Percentiles rank a stretch among this genome's conserved stretches.
phyloP scores from a whole-genome alignment of 169 alveolate species.

The Fabrea salina region DNA sequence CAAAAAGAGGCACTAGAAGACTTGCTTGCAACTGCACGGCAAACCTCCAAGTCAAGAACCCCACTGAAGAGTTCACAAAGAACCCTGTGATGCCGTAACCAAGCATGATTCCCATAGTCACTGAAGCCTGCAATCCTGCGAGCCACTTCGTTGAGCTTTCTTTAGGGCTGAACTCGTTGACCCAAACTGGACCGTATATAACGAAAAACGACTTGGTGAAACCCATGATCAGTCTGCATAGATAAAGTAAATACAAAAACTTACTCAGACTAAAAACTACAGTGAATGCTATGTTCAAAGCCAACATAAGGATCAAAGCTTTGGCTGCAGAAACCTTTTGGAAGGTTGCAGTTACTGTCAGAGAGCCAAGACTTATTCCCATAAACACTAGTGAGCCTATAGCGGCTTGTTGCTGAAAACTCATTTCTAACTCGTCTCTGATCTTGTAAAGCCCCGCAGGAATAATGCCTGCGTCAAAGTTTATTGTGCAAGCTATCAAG shows the following conservation, averaged over 20 bases:
- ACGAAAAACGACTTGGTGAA: conserved; percentile 28
- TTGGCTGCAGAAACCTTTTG: conserved; percentile 14
- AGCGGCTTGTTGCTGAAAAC: conserved; percentile 52
- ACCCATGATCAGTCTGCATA: conserved; percentile 22
- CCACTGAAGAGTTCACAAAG: conserved; percentile 26
- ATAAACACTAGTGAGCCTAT: conserved; percentile 72
- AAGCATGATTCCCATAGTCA: conserved; percentile 67
- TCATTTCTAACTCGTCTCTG: conserved; percentile 38
- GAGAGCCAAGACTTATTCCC: conserved; percentile 60
- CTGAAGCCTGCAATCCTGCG: conserved; percentile 55
- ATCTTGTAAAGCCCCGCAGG: conserved; percentile 54
- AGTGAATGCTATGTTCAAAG: background rate
- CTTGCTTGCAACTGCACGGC: conserved; percentile 50
- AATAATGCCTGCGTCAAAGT: conserved; percentile 50
- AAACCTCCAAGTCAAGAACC: conserved; percentile 42
- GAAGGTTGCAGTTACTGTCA: background rate
- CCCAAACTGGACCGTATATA: conserved; percentile 71
- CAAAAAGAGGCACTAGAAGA: background rate
- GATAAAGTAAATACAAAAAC: background rate
- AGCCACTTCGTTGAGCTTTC: conserved; percentile 64
- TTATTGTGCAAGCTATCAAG: conserved; percentile 1
- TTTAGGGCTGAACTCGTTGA: conserved; percentile 46
- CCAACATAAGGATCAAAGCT: background rate
- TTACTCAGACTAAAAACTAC: background rate
- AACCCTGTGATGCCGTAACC: conserved; percentile 66